phyloP scores from a whole-genome alignment of 2,329 filamentous ascomycete genomes.

The Cadophora sp. region DNA sequence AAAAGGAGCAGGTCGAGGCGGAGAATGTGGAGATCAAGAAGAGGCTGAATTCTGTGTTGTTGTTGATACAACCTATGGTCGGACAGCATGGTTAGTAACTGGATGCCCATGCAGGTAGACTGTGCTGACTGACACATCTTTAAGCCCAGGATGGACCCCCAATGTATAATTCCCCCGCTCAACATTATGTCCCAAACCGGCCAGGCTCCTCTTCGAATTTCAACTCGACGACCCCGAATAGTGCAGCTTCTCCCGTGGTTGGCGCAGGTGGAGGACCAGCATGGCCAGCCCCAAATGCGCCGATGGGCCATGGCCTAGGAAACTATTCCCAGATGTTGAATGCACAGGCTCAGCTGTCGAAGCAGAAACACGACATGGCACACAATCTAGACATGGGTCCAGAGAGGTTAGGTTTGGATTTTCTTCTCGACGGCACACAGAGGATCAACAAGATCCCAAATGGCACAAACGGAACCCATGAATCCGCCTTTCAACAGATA shows the following conservation, averaged over 20 bases:
- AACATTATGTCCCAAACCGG: constrained; percentile 41
- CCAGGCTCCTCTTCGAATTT: constrained; percentile 43
- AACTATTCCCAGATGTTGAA: constrained; percentile 42
- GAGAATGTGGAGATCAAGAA: constrained; percentile 82
- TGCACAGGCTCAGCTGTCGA: constrained; percentile 47
- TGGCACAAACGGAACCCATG: constrained; percentile 56
- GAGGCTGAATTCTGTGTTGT: constrained; percentile 68
- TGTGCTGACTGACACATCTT: background rate
- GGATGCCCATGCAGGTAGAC: constrained; percentile 2
- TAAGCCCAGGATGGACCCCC: constrained; percentile 24
- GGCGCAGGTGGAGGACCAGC: constrained; percentile 43
- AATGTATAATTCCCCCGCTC: constrained; percentile 33
- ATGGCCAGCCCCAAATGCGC: constrained; percentile 43
- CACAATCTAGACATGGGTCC: constrained; percentile 66
- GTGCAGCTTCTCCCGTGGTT: constrained; percentile 47
- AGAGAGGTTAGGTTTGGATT: constrained; percentile 76
- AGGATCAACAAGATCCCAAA: constrained; percentile 60
- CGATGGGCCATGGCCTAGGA: constrained; percentile 40
- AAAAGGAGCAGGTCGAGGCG: constrained; percentile 78
- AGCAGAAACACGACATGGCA: constrained; percentile 57
- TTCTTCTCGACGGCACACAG: constrained; percentile 69
- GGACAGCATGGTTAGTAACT: constrained; percentile 41
- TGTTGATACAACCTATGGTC: constrained; percentile 67
- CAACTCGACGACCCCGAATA: constrained; percentile 51
- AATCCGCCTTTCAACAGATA: constrained; percentile 43